A percentile compares a stretch with the other conserved stretches of the same genome.
These are phyloP conservation scores for Magnusiomyces fungicola DNA, from an alignment of 1,139 yeast species.

Conservation along the genomic window DNA sequence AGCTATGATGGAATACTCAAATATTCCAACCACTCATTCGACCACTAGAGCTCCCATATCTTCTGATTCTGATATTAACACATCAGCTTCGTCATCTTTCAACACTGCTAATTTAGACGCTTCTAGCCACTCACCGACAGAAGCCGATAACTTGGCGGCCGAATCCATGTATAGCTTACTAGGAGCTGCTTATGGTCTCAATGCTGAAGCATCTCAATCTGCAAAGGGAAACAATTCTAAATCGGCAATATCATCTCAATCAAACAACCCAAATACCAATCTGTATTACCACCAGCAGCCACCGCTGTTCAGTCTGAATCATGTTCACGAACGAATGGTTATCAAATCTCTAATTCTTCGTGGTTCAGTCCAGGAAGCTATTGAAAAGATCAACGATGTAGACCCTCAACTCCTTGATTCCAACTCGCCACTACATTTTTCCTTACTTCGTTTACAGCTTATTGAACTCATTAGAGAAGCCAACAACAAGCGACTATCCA, in stretches of 20 bases:
- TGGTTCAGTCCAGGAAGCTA: conserved; percentile 33
- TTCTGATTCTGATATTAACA: too few species aligned
- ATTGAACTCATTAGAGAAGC: conserved; percentile 34
- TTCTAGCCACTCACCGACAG: background rate
- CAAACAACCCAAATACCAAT: background rate
- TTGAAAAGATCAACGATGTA: conserved; percentile 34
- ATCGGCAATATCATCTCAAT: background rate
- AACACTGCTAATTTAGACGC: too few species aligned
- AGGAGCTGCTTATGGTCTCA: background rate
- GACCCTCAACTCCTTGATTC: conserved; percentile 35
- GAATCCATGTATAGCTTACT: background rate
- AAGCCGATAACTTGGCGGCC: background rate
- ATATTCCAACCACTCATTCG: background rate
- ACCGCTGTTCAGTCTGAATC: background rate
- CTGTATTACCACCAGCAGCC: conserved; percentile 4
- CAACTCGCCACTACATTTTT: conserved; percentile 32
- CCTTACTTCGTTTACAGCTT: conserved; percentile 33
- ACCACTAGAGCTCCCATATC: too few species aligned
- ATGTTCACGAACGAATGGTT: conserved; percentile 29
- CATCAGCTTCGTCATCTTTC: too few species aligned
- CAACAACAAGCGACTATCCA: conserved; percentile 6
- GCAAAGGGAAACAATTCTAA: background rate
- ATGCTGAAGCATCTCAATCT: background rate
- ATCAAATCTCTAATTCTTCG: conserved; percentile 31
- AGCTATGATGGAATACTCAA: background rate